These are phyloP conservation scores for Baeospora myosura DNA, from an alignment of 1,284 basidiomycete species.

Conservation along the genomic window DNA sequence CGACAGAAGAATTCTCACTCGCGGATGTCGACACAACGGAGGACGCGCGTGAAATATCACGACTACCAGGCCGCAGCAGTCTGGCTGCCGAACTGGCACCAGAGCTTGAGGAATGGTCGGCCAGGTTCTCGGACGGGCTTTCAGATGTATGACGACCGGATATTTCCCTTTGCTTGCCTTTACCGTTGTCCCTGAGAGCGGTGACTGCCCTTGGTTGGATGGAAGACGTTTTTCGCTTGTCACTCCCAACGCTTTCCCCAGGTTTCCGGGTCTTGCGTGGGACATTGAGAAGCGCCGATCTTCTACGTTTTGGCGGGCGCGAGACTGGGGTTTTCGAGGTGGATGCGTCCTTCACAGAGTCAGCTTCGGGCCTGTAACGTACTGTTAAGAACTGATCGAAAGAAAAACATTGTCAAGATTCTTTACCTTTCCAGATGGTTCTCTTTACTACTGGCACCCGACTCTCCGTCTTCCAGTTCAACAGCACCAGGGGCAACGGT, in stretches of 20 bases:
- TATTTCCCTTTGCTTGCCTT: constrained; percentile 17
- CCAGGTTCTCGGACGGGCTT: constrained; percentile 15
- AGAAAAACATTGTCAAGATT: neutral
- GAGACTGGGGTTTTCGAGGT: no score
- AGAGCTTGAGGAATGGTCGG: constrained; percentile 28
- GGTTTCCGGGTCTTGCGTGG: no score
- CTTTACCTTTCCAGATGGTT: no score
- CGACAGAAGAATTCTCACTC: constrained; percentile 6
- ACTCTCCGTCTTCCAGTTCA: neutral
- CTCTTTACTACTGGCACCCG: no score
- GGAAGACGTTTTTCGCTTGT: neutral
- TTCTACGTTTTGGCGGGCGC: no score
- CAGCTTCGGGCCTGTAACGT: neutral
- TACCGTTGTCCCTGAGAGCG: constrained; percentile 3
- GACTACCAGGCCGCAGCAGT: constrained; percentile 26
- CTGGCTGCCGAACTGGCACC: constrained; percentile 28
- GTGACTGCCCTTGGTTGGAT: neutral
- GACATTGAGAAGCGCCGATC: no score
- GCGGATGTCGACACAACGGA: constrained; percentile 38
- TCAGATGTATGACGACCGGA: constrained; percentile 6
- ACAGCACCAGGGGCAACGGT: constrained; percentile 16
- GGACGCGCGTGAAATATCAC: constrained; percentile 35
- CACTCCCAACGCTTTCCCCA: no score
- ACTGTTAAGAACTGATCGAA: no score
- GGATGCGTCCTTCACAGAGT: no score